Conservation (phyloP, 805 yeast species). For the Komagataella pseudopastoris region DNA sequence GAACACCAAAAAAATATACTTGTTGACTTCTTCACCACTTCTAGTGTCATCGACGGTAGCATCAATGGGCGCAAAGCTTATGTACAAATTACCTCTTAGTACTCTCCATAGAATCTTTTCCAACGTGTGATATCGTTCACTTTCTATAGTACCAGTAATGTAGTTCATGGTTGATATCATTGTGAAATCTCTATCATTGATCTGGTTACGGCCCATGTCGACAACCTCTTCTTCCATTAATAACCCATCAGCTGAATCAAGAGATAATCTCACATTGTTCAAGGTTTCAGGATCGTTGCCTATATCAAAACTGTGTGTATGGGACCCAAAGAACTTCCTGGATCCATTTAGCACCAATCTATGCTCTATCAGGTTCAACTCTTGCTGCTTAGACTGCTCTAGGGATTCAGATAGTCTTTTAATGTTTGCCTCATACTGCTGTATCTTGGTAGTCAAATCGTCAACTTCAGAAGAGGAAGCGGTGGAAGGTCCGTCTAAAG, state of each 20-base stretch:
- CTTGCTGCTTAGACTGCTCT: constrained; percentile 42
- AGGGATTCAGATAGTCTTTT: constrained; percentile 57
- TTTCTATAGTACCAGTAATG: constrained; percentile 70
- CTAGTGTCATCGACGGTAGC: constrained; percentile 52
- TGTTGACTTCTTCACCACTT: constrained; percentile 39
- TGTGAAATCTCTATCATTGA: constrained; percentile 18
- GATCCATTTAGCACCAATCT: constrained; percentile 37
- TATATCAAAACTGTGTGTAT: constrained; percentile 16
- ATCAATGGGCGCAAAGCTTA: constrained; percentile 62
- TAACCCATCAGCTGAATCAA: constrained; percentile 13
- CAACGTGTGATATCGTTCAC: constrained; percentile 53
- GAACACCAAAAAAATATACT: constrained; percentile 77
- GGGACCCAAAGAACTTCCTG: constrained; percentile 19
- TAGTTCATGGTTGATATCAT: constrained; percentile 27
- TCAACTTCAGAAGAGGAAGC: constrained; percentile 54
- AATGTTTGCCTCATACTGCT: constrained; percentile 57
- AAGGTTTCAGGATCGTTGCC: constrained; percentile 12
- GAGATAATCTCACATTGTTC: constrained; percentile 12
- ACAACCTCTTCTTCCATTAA: constrained; percentile 12
- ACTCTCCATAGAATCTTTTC: constrained; percentile 87
- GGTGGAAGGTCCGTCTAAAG: not conserved
- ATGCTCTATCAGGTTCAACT: constrained; percentile 52
- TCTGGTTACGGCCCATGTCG: constrained; percentile 6
- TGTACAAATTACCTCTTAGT: constrained; percentile 80
- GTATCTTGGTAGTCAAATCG: constrained; percentile 45